Evolutionary conservation across 441 rosid genomes (phyloP), one percentile per base, ranked within the genome.

Genomic region (Mallotus japonicus): DNA sequence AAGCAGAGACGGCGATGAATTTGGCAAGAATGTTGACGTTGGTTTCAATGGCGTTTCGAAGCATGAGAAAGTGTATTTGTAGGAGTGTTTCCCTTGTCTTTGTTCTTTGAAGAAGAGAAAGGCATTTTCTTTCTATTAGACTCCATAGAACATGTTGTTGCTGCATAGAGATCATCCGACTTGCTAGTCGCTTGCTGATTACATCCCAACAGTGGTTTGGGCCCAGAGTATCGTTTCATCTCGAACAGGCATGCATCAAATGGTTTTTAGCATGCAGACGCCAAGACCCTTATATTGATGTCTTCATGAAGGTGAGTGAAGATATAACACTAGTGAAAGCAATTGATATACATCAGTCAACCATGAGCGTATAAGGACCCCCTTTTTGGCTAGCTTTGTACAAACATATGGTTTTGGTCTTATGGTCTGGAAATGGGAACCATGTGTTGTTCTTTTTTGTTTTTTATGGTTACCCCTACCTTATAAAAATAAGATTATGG

Each of bases 1-100:
- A 77, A 24, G 84, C 82, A 53, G 84, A 86, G 11, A 75, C 34
- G 57, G 53, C 17, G 62, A 90, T 79, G 77, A 92, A 75, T 69
- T 89, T 88, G 20, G 95, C 83, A 78, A 90, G 75, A 72, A 90
- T 78, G 54, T 80, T 85, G 75, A 80, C 76, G 69, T 92, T 90
- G 68, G 84, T 68, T 22, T 85, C 88, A 4, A 87, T 20, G 76
- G 92, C 75, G 75, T 84, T 81, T 4, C 83, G 85, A 59, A 92
- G 83, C 81, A 92, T 89, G 76, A 85, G 81, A 56, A 90, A 90
- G 57, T 90, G 93, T 78, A 86, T 84, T 76, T 82, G 92, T 50
- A 85, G 80, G 59, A 89, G 86, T 54, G 80, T 50, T 65, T 56
- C 16, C 67, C 71, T 85, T 13, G 81, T 70, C 28, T 76, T 78